A percentile compares a stretch with the other conserved stretches of the same genome.
These are phyloP conservation scores for Heritiera fomes DNA, from an alignment of 345 rosid species.

Conservation along the genomic window DNA sequence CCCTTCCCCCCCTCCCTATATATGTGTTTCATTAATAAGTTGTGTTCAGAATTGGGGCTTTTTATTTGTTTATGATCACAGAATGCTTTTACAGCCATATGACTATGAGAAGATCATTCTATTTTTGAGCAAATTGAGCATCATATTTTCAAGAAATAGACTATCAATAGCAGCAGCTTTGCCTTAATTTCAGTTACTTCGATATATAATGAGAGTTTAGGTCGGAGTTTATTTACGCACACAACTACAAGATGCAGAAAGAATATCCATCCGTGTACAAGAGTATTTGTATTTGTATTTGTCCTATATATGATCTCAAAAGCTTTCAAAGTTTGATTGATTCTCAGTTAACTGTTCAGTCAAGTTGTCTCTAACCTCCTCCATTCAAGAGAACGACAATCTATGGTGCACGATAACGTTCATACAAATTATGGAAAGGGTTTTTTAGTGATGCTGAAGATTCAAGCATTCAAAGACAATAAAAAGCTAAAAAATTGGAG, in stretches of 20 bases:
- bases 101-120: background rate
- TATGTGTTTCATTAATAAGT: too few species aligned
- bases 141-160: background rate
- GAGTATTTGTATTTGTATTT: too few species aligned
- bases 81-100: too few species aligned
- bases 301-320: background rate
- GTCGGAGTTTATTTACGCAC: background rate
- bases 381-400: background rate
- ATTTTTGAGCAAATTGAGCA: too few species aligned
- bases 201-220: background rate
- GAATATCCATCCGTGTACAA: background rate
- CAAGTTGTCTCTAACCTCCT: background rate
- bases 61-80: background rate
- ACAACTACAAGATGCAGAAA: background rate
- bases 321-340: background rate
- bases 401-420: background rate
- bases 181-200: background rate
- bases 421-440: background rate
- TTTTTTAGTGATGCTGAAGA: background rate
- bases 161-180: background rate
- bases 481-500: conserved; percentile 12
- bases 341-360: background rate
- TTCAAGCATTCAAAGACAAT: background rate
- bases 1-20: too few species aligned
- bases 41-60: background rate